These are phyloP conservation scores for Schwanniomyces vanrijiae DNA, from an alignment of 805 yeast genomes.

Conservation along the genomic window DNA sequence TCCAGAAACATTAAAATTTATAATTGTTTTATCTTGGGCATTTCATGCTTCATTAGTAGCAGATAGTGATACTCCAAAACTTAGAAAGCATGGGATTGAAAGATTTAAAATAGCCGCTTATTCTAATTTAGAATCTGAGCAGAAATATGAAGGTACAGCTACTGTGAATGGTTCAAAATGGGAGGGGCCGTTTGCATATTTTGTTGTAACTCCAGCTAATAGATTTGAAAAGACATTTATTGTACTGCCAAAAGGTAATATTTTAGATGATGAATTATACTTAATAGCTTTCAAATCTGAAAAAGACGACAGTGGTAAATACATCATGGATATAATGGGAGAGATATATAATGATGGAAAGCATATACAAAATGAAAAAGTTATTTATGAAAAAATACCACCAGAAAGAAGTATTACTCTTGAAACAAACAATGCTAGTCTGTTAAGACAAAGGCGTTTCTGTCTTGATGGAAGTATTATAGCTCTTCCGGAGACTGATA, in stretches of 20 bases:
- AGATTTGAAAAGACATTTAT: slow-evolving; percentile 59
- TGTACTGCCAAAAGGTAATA: slow-evolving; percentile 60
- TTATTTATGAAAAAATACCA: slow-evolving; percentile 40
- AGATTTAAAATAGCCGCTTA: slow-evolving; percentile 72
- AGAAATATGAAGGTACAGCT: slow-evolving; percentile 48
- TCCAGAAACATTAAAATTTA: slow-evolving; percentile 29
- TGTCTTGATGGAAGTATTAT: slow-evolving; percentile 68
- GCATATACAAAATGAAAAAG: slow-evolving; percentile 51
- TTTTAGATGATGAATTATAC: slow-evolving; percentile 43
- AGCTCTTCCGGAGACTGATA: slow-evolving; percentile 22
- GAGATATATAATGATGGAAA: slow-evolving; percentile 56
- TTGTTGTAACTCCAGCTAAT: slow-evolving; percentile 55
- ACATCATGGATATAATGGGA: slow-evolving; percentile 54
- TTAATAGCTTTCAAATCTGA: slow-evolving; percentile 45
- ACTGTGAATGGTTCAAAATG: slow-evolving; percentile 13
- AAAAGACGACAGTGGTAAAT: slow-evolving; percentile 17
- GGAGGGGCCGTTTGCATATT: slow-evolving; percentile 54
- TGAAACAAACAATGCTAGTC: slow-evolving; percentile 9
- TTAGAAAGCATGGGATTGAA: slow-evolving; percentile 61
- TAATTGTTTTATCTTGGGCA: slow-evolving; percentile 80
- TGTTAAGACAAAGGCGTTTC: slow-evolving; percentile 43
- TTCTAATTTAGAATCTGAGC: slow-evolving; percentile 49
- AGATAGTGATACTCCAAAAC: slow-evolving; percentile 68
- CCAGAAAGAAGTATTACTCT: slow-evolving; percentile 25
- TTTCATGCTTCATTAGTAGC: slow-evolving; percentile 86